A percentile compares a stretch with the other conserved stretches of the same genome.
Evolutionary conservation across 495 filamentous ascomycete species (phyloP).

Genomic region (Cercophora samala): DNA sequence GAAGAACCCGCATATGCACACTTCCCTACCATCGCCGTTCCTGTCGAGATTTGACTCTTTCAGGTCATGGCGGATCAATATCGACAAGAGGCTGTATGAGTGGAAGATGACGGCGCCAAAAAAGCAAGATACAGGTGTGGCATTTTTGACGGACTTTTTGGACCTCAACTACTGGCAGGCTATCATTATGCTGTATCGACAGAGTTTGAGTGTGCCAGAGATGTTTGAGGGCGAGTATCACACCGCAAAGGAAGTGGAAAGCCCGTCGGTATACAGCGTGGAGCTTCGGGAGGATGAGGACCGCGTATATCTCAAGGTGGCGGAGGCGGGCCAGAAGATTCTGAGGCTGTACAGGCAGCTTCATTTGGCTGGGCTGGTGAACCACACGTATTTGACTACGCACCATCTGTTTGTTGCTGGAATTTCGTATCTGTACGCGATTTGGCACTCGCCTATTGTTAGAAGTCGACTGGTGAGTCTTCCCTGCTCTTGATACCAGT

Average conservation of each 20-base stretch:
- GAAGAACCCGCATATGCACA: constrained; percentile 69
- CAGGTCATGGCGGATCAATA: constrained; percentile 81
- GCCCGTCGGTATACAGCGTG: constrained; percentile 45
- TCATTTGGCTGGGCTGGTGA: constrained; percentile 83
- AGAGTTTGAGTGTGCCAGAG: constrained; percentile 83
- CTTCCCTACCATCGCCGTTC: constrained; percentile 78
- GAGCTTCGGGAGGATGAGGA: constrained; percentile 79
- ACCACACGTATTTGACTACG: constrained; percentile 94
- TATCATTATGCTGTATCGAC: constrained; percentile 93
- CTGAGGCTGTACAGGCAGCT: constrained; percentile 86
- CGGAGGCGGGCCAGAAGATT: constrained; percentile 90
- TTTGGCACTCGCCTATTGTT: constrained; percentile 92
- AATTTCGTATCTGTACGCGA: constrained; percentile 93
- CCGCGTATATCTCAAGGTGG: constrained; percentile 85
- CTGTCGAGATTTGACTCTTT: constrained; percentile 80
- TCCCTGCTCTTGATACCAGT: not conserved
- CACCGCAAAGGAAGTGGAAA: constrained; percentile 57
- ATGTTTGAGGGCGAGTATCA: constrained; percentile 75
- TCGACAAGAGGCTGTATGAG: constrained; percentile 76
- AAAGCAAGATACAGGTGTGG: constrained; percentile 74
- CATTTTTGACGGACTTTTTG: constrained; percentile 80
- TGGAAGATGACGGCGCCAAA: constrained; percentile 84
- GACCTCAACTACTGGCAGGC: constrained; percentile 98
- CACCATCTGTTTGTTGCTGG: constrained; percentile 98
- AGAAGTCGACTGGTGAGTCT: constrained; percentile 71